phyloP scores from a whole-genome alignment of 2,329 filamentous ascomycete genomes.

The Stenocarpella maydis region DNA sequence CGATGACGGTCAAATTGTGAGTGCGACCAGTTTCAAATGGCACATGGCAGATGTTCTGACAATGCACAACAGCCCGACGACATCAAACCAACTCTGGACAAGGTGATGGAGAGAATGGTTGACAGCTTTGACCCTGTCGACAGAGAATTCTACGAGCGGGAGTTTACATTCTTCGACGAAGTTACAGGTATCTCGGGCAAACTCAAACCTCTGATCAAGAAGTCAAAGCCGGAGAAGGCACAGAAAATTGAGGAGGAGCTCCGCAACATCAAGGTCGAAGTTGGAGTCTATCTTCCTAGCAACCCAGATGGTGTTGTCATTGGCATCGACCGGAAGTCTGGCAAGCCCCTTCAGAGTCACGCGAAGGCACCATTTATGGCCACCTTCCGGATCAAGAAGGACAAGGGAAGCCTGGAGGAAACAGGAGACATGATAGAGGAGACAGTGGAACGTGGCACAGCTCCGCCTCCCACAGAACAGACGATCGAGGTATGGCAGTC shows the following conservation, averaged over 20 bases:
- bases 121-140: constrained; percentile 82
- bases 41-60: constrained; percentile 36
- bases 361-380: constrained; percentile 99
- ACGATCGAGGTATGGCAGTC: constrained; percentile 98
- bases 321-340: constrained; percentile 96
- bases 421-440: constrained; percentile 61
- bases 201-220: constrained; percentile 90
- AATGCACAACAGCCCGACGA: constrained; percentile 72
- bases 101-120: constrained; percentile 85
- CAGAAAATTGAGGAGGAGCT: constrained; percentile 99
- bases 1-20: constrained; percentile 83
- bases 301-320: constrained; percentile 98
- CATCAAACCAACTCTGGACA: constrained; percentile 92
- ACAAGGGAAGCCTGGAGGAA: constrained; percentile 62
- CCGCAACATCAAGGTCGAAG: constrained; percentile 94
- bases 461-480: constrained; percentile 49
- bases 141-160: constrained; percentile 86
- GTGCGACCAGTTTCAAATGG: background rate
- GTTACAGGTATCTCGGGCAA: constrained; percentile 96
- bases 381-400: constrained; percentile 95
- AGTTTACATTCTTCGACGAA: constrained; percentile 98
- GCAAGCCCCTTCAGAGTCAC: constrained; percentile 96
- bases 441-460: constrained; percentile 48
- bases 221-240: constrained; percentile 94
- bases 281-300: constrained; percentile 95